Evolutionary conservation across 2,329 filamentous ascomycete species (phyloP), one percentile per base, ranked within the genome.

Genomic region (Calonectria pseudoreteaudii): DNA sequence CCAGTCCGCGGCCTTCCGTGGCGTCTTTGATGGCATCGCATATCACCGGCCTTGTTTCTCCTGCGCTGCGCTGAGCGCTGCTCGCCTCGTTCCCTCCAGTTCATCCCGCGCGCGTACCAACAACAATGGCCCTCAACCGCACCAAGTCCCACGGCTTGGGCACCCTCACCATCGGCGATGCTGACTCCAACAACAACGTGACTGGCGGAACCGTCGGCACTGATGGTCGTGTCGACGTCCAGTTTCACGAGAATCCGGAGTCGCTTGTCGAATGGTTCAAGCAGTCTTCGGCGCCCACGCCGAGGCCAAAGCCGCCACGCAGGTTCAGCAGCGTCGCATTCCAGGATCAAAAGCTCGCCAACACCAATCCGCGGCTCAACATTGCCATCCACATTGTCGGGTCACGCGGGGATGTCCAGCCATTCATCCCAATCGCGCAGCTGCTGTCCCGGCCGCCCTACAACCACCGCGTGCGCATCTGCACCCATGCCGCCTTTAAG

Each of bases 351-450:
- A 79, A 79, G 52, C 72, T 75, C 1, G 34, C 70, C 38, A 65
- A 20, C 5, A 49, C 74, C 47, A 68, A 69, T 9, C 81, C 80
- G 18, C 78, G 81, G 10, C 76, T 83, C 2, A 80, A 81, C 52
- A 82, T 83, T 36, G 82, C 81, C 16, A 83, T 83, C 34, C 82
- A 82, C 58, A 81, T 83, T 26, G 82, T 83, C 41, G 82, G 82
- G 8, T 83, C 82, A 1, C 76, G 82, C 28, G 81, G 81, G 38
- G 81, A 83, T 49, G 80, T 82, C 3, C 90, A 92, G 72, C 90
- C 90, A 0, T 92, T 92, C 68, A 83, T 92, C 66, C 89, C 90
- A 0, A 83, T 92, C 1, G 91, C 92, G 0, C 85, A 89, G 75
- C 82, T 84, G 3, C 84, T 84, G 1, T 76, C 72, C 65, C 76